Conservation (phyloP, 2,329 filamentous ascomycete species). For the Neoarthrinium moseri region DNA sequence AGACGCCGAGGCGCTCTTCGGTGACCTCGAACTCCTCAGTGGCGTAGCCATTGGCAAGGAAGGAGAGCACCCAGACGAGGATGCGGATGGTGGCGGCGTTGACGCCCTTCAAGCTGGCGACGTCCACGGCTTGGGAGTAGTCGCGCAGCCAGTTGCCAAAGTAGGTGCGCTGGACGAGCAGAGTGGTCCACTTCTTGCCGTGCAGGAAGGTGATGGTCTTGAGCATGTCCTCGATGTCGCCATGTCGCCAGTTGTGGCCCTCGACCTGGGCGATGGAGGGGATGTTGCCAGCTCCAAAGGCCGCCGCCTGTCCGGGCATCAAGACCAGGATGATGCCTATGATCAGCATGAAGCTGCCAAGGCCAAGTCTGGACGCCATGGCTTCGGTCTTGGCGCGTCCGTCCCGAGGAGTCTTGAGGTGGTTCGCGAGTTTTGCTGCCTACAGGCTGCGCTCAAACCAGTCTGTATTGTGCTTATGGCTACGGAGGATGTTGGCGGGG, state of each 20-base stretch:
- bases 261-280: slow-evolving; percentile 64
- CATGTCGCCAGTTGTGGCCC: slow-evolving; percentile 69
- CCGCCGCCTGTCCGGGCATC: slow-evolving; percentile 54
- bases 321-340: slow-evolving; percentile 54
- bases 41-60: slow-evolving; percentile 81
- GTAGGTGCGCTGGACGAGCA: slow-evolving; percentile 75
- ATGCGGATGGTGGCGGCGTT: slow-evolving; percentile 77
- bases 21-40: slow-evolving; percentile 85
- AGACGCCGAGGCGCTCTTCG: slow-evolving; percentile 74
- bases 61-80: slow-evolving; percentile 78
- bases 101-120: slow-evolving; percentile 75
- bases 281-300: slow-evolving; percentile 71
- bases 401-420: too few species aligned
- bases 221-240: slow-evolving; percentile 80
- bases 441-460: neutral
- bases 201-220: slow-evolving; percentile 74
- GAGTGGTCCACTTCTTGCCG: slow-evolving; percentile 81
- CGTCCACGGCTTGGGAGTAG: slow-evolving; percentile 81
- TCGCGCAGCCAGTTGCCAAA: slow-evolving; percentile 88
- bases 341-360: slow-evolving; percentile 52
- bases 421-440: neutral
- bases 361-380: slow-evolving; percentile 49
- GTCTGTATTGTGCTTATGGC: neutral
- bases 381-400: neutral
- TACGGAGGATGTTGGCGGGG: neutral